These are phyloP conservation scores for Suillus alpinus DNA, from an alignment of 768 basidiomycete species.

Conservation along the genomic window DNA sequence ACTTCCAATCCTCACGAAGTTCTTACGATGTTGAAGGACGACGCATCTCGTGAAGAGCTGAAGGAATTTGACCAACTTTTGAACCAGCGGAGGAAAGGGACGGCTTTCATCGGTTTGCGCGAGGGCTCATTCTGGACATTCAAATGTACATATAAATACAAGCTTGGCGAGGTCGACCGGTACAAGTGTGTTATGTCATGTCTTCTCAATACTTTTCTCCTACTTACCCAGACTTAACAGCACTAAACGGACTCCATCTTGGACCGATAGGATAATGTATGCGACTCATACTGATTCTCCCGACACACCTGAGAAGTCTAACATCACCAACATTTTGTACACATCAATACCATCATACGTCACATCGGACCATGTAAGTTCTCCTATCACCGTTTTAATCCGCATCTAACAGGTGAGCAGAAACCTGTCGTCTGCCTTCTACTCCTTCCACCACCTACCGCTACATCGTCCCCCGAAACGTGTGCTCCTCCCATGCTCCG, in stretches of 20 bases:
- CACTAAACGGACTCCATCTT: constrained; percentile 74
- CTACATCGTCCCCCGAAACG: constrained; percentile 23
- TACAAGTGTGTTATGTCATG: constrained; percentile 63
- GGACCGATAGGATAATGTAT: constrained; percentile 92
- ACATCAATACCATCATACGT: constrained; percentile 81
- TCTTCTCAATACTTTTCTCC: neutral
- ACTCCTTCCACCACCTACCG: constrained; percentile 43
- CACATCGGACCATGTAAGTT: constrained; percentile 83
- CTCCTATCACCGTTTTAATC: neutral
- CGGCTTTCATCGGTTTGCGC: constrained; percentile 65
- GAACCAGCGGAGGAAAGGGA: constrained; percentile 59
- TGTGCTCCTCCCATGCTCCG: constrained; percentile 39
- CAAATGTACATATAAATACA: constrained; percentile 90
- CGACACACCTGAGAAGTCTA: constrained; percentile 44
- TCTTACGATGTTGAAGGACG: constrained; percentile 41
- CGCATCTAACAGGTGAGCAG: constrained; percentile 33
- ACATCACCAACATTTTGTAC: constrained; percentile 68
- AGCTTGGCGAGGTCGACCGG: constrained; percentile 75
- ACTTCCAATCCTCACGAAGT: constrained; percentile 34
- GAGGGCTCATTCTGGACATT: constrained; percentile 91
- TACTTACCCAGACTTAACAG: constrained; percentile 32
- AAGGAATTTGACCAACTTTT: constrained; percentile 75
- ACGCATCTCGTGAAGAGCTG: constrained; percentile 53
- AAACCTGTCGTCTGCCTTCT: constrained; percentile 86
- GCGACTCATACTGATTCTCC: constrained; percentile 69